Base-by-base conservation (phyloP, 2,329 filamentous ascomycete species). In the Metarhizium guizhouense region DNA sequence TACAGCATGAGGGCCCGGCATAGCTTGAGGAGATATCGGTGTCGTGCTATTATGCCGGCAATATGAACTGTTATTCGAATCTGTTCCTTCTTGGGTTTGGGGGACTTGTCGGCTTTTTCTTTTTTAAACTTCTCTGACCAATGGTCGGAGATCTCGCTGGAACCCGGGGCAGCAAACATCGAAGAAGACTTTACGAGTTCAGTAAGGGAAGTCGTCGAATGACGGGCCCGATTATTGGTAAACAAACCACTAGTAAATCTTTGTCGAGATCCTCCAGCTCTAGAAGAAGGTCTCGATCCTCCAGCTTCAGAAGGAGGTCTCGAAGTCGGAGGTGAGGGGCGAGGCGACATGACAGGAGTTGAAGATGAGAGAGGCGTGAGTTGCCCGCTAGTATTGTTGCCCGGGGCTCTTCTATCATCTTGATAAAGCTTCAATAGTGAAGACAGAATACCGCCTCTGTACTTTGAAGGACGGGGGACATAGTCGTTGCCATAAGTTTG, bases 1-100 rank as follows among this genome's bases (percentile, higher is more conserved):
- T 90, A 96, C 65, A 84, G 79, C 91, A 96, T 96, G 56, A 96
- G 74, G 1, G 89, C 89, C 45, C 85, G 83, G 67, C 92, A 96
- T 43, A 96, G 80, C 68, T 88, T 90, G 54, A 92, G 80, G 13
- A 96, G 78, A 67, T 95, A 96, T 54, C 83, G 82, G 63, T 96
- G 91, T 3, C 91, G 82, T 40, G 85, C 84, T 20, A 96, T 79
- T 16, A 88, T 92, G 58, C 82, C 76, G 5, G 82, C 82, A 57
- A 86, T 85, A 61, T 83, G 80, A 10, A 80, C 72, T 0, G 78
- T 83, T 61, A 83, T 82, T 29, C 73, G 64, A 25, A 65, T 62
- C 57, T 72, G 65, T 25, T 73, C 70, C 59, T 71, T 74, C 62
- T 72, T 74, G 1, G 68, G 60, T 36, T 64, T 67, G 38, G 58